phyloP scores from a whole-genome alignment of 768 basidiomycete species.

The Cubamyces lactineus region DNA sequence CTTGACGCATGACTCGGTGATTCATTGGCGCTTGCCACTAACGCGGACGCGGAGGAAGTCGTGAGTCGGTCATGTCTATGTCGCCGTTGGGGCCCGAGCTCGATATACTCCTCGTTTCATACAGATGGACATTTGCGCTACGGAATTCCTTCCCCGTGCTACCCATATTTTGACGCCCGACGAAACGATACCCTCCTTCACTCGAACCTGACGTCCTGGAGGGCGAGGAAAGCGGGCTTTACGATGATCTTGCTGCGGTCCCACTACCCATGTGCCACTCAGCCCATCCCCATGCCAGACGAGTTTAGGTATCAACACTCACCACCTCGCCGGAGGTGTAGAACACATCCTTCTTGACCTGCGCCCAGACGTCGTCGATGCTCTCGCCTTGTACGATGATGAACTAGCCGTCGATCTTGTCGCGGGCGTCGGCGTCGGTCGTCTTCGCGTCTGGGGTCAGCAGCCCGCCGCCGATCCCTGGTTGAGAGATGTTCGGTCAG shows the following conservation, averaged over 20 bases:
- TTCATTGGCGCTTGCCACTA: too few species aligned
- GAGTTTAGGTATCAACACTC: too few species aligned
- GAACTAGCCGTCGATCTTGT: conserved; percentile 6
- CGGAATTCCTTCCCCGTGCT: too few species aligned
- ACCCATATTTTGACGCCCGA: too few species aligned
- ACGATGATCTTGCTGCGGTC: background rate
- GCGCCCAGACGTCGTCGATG: conserved; percentile 6
- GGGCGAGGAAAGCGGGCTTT: background rate
- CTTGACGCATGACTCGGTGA: too few species aligned
- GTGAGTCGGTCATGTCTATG: too few species aligned
- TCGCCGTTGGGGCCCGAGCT: too few species aligned
- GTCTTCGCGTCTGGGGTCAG: background rate
- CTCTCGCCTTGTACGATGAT: conserved; percentile 5
- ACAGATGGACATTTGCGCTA: too few species aligned
- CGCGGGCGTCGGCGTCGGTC: background rate
- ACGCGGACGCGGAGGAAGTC: too few species aligned
- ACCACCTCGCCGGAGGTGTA: conserved; percentile 17
- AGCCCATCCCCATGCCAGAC: too few species aligned
- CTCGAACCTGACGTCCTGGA: background rate
- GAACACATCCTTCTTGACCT: conserved; percentile 8
- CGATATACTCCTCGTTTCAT: too few species aligned
- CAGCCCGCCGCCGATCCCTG: conserved; percentile 3
- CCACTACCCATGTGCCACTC: background rate
- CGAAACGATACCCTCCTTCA: background rate
- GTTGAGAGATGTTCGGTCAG: background rate